Evolutionary conservation across 2,329 filamentous ascomycete species (phyloP).

Genomic region (Fusarium decemcellulare): DNA sequence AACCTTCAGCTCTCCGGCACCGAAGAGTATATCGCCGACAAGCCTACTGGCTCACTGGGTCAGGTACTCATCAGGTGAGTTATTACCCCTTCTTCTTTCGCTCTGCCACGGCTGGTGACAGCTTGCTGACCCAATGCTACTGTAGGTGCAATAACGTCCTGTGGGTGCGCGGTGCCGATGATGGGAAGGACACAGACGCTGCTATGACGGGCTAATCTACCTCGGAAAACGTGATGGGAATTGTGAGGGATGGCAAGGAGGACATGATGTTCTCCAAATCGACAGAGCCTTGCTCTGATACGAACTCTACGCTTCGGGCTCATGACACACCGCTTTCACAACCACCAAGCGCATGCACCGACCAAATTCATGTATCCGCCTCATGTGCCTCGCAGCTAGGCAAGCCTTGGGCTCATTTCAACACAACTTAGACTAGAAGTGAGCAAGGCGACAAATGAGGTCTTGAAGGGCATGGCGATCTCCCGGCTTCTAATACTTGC

Average conservation of each 20-base stretch:
- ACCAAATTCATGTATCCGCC: constrained; percentile 26
- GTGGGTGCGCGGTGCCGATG: constrained; percentile 80
- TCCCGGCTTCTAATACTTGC: constrained; percentile 26
- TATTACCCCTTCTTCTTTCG: background rate
- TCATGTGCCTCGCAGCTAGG: constrained; percentile 3
- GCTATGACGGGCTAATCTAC: constrained; percentile 67
- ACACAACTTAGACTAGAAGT: constrained; percentile 17
- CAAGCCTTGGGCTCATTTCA: constrained; percentile 8
- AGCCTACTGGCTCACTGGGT: constrained; percentile 87
- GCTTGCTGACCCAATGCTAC: constrained; percentile 10
- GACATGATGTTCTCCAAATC: constrained; percentile 16
- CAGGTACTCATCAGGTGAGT: constrained; percentile 91
- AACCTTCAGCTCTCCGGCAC: constrained; percentile 94
- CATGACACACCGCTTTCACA: constrained; percentile 32
- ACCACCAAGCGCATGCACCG: constrained; percentile 22
- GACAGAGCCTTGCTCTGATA: constrained; percentile 27
- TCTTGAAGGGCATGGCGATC: constrained; percentile 4
- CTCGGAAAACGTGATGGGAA: constrained; percentile 8
- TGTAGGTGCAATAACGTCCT: constrained; percentile 95
- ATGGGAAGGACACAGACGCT: constrained; percentile 66
- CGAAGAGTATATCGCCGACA: constrained; percentile 92
- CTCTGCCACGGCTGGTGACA: background rate
- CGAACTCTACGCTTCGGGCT: constrained; percentile 10
- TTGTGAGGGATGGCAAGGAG: constrained; percentile 21
- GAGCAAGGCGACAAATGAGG: constrained; percentile 8